These are phyloP conservation scores for Gillenia trifoliata DNA, from an alignment of 306 rosid genomes.

Conservation along the genomic window DNA sequence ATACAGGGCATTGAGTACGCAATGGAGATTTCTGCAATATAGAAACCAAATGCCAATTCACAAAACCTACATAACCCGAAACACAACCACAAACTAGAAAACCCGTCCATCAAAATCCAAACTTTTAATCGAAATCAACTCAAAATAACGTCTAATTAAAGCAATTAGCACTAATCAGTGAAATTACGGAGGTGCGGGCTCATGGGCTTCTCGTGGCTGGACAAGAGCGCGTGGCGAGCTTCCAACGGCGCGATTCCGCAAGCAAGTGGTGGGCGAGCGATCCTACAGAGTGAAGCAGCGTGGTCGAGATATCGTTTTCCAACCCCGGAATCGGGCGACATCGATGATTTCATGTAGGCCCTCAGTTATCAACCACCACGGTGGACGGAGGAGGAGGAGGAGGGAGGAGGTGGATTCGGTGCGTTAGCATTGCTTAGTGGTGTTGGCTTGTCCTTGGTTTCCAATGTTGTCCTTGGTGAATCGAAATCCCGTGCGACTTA, in stretches of 20 bases:
- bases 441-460: too few relatives aligned
- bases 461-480: too few relatives aligned
- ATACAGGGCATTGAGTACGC: constrained; percentile 97
- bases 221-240: constrained; percentile 99
- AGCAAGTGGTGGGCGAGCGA: constrained; percentile 93
- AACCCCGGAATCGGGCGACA: constrained; percentile 75
- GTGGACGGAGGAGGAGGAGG: constrained; percentile 42
- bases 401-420: constrained; percentile 53
- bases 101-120: not conserved
- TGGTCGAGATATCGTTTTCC: constrained; percentile 79
- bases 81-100: not conserved
- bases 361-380: constrained; percentile 83
- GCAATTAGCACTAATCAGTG: not conserved
- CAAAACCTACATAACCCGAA: not conserved
- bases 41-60: too few relatives aligned
- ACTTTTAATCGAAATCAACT: not conserved
- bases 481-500: too few relatives aligned
- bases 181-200: constrained; percentile 77
- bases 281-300: constrained; percentile 85
- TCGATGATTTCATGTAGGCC: constrained; percentile 96
- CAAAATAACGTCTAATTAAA: not conserved
- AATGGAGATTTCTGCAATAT: constrained; percentile 73
- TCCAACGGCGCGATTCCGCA: constrained; percentile 93
- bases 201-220: constrained; percentile 93
- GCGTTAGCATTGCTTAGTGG: too few relatives aligned